Base-by-base conservation (phyloP, 2,329 filamentous ascomycete genomes). In the Colletotrichum shisoi region DNA sequence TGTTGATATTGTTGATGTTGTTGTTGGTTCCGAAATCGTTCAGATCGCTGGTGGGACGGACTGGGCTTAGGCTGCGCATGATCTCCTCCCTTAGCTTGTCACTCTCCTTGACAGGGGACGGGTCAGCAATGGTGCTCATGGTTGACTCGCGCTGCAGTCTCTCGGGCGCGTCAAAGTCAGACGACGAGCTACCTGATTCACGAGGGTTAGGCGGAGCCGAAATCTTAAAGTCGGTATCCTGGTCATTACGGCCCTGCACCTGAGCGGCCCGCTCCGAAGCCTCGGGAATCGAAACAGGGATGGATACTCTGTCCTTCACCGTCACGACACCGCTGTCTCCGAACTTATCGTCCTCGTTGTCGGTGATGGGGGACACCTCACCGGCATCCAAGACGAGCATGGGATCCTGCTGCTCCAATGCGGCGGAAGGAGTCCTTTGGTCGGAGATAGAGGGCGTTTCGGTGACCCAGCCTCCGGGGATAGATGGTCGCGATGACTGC, bases 61-160 rank as follows among this genome's bases (percentile, higher is more conserved):
- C 74, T 0, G 88, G 84, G 62, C 83, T 88, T 2, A 94, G 80
- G 48, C 87, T 91, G 65, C 86, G 87, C 60, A 92, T 87, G 62
- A 94, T 94, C 72, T 94, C 91, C 67, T 92, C 89, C 34, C 88
- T 84, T 53, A 94, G 76, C 63, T 85, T 82, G 70, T 94, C 91
- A 72, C 86, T 93, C 72, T 93, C 90, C 70, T 89, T 86, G 66
- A 89, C 81, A 37, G 87, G 83, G 0, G 84, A 83, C 8, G 79
- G 79, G 8, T 82, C 82, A 11, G 82, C 81, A 11, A 78, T 73
- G 0, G 83, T 84, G 72, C 83, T 85, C 54, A 82, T 75, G 0
- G 82, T 83, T 7, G 78, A 74, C 31, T 79, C 77, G 3, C 82
- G 78, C 60, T 80, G 76, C 27, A 84, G 71, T 7, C 75, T 73